Evolutionary conservation across 768 basidiomycete genomes (phyloP).

Genomic region (Chalciporus piperatus): DNA sequence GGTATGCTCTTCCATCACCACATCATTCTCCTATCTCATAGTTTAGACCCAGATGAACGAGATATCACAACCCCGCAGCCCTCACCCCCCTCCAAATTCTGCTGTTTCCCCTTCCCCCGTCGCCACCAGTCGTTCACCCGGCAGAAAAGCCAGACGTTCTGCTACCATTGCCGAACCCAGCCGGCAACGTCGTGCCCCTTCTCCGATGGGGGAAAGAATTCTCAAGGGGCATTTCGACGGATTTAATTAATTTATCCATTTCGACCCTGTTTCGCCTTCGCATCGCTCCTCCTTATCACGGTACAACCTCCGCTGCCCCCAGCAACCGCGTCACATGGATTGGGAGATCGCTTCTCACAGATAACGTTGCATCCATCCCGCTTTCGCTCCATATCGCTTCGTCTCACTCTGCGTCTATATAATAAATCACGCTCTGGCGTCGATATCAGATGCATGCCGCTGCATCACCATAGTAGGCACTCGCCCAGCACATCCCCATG

Average conservation of each 20-base stretch:
- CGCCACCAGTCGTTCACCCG: slow-evolving; percentile 19
- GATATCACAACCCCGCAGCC: slow-evolving; percentile 29
- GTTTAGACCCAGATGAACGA: slow-evolving; percentile 11
- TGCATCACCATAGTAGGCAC: slow-evolving; percentile 3
- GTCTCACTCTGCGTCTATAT: background rate
- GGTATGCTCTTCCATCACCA: slow-evolving; percentile 39
- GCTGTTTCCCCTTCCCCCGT: slow-evolving; percentile 36
- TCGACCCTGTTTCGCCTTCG: background rate
- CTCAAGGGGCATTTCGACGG: slow-evolving; percentile 90
- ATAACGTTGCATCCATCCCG: background rate
- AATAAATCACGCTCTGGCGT: slow-evolving; percentile 10
- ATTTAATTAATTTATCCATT: slow-evolving; percentile 56
- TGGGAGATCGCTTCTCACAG: background rate
- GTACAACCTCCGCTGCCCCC: background rate
- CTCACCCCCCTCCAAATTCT: slow-evolving; percentile 51
- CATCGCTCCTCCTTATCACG: background rate
- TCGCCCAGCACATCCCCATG: slow-evolving; percentile 3
- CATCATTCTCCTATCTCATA: background rate
- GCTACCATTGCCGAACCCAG: slow-evolving; percentile 50
- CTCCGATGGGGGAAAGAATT: slow-evolving; percentile 89
- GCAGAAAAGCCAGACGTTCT: slow-evolving; percentile 49
- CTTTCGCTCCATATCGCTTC: slow-evolving; percentile 4
- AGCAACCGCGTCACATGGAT: slow-evolving; percentile 6
- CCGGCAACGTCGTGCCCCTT: slow-evolving; percentile 65
- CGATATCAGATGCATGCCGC: slow-evolving; percentile 9